A percentile compares a stretch with the other conserved stretches of the same genome.
phyloP scores from a whole-genome alignment of 345 rosid species.

The Odontarrhena argentea region DNA sequence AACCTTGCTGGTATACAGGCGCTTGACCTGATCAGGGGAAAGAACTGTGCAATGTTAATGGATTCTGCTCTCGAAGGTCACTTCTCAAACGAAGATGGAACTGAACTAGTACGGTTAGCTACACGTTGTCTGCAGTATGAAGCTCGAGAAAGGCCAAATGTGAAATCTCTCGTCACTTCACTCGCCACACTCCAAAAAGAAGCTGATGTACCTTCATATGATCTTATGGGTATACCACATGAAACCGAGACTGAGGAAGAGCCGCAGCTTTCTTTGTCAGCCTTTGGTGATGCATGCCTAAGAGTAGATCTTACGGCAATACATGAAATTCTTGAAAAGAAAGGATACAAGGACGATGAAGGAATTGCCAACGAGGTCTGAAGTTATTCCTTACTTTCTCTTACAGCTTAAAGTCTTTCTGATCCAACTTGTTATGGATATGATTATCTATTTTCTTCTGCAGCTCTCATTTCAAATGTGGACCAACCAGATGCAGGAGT shows the following conservation, averaged over 20 bases:
- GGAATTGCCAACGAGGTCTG: conserved; percentile 92
- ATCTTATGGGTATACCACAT: conserved; percentile 70
- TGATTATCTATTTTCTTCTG: conserved; percentile 8
- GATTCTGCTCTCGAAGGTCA: conserved; percentile 95
- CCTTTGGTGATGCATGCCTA: conserved; percentile 87
- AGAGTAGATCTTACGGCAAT: conserved; percentile 92
- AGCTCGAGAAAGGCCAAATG: conserved; percentile 96
- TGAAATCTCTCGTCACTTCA: conserved; percentile 75
- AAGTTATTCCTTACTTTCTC: not conserved
- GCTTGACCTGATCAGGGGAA: conserved; percentile 87
- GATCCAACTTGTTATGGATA: not conserved
- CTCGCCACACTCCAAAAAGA: conserved; percentile 85
- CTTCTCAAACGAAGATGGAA: conserved; percentile 90
- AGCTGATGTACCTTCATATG: conserved; percentile 66
- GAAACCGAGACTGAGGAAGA: conserved; percentile 53
- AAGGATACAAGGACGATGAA: conserved; percentile 95
- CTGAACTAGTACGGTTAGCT: conserved; percentile 83
- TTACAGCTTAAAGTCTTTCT: not conserved
- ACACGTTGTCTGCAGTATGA: conserved; percentile 95
- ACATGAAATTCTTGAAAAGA: conserved; percentile 80
- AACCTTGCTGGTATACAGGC: conserved; percentile 59
- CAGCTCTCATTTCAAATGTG: conserved; percentile 98
- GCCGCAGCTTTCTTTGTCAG: conserved; percentile 55
- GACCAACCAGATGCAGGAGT: conserved; percentile 96
- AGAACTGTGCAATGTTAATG: conserved; percentile 89